phyloP scores from a whole-genome alignment of 306 rosid genomes.

The Quercus berberidifolia region DNA sequence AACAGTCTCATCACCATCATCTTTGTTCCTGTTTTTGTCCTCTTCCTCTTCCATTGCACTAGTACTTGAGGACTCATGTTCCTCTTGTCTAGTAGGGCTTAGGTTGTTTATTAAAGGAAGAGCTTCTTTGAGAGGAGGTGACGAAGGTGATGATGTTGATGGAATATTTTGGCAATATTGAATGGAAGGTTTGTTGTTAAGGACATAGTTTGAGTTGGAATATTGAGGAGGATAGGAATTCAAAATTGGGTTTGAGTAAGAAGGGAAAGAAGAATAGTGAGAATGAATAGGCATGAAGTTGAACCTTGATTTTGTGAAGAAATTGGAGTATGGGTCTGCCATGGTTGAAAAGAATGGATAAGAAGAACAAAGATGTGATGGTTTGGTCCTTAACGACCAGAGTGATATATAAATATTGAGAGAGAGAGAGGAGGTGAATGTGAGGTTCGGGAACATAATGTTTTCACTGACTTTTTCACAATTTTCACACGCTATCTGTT shows the following conservation, averaged over 20 bases:
- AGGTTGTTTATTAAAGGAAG: conserved; percentile 65
- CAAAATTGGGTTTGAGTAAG: not conserved
- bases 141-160: conserved; percentile 25
- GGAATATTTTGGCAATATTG: conserved; percentile 12
- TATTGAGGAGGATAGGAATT: not conserved
- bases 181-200: conserved; percentile 1
- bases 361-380: conserved; percentile 6
- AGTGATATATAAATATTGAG: not conserved
- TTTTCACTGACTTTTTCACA: no score
- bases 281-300: conserved; percentile 53
- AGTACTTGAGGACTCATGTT: conserved; percentile 18
- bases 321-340: conserved; percentile 59
- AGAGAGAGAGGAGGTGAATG: not conserved
- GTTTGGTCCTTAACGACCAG: not conserved
- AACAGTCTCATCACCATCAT: conserved; percentile 14
- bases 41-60: not conserved
- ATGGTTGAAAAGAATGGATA: conserved; percentile 20
- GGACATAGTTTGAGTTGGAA: not conserved
- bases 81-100: conserved; percentile 19
- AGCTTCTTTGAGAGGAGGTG: conserved; percentile 51
- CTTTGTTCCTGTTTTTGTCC: conserved; percentile 10
- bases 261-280: conserved; percentile 10
- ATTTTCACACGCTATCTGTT: no score
- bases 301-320: conserved; percentile 38
- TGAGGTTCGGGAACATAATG: no score